Evolutionary conservation across 1,139 yeast species (phyloP), one percentile per base, ranked within the genome.

Genomic region (Protomyces pachydermus): DNA sequence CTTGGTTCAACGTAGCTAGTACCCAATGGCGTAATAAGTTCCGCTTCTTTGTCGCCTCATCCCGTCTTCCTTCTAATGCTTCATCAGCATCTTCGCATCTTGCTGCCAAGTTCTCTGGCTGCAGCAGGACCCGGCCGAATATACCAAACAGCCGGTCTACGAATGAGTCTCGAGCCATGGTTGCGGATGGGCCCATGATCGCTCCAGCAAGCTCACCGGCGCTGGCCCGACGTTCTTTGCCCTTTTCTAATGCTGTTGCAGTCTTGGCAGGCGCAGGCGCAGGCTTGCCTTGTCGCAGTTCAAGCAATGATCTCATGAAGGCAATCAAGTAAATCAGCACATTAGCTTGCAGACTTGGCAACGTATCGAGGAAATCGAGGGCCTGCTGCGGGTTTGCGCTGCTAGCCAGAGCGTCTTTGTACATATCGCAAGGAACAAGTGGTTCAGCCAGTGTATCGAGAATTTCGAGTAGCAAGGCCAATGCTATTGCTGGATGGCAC

Each of bases 321-420:
- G 53, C 60, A 3, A 38, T 39, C 25, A 64, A 37, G 60, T 61
- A 64, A 25, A 64, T 53, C 28, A 64, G 48, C n/a, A 64, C 56
- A 23, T 64, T 64, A 16, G 57, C 46, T 16, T 53, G 48, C 23
- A 54, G 23, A 28, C 56, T 28, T 16, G 52, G 60, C 38, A 61
- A 16, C 10, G 45, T 46, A 35, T 64, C 66, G 18, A 64, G 56
- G 23, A 64, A 39, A 35, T 38, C 20, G 20, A 53, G 32, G 20
- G 64, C 48, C 6, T 16, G 20, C 25, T 42, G 48, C 10, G 48
- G 12, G n/a, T 18, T 54, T 23, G 48, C 20, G 34, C 39, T 52
- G 20, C 45, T 54, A 14, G 46, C 50, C 61, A 64, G 34, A 35
- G 53, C 53, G 23, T 25, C 54, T 14, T 34, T 20, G 39, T 61